Evolutionary conservation across 768 basidiomycete genomes (phyloP).

Genomic region (Tulasnella sp.): DNA sequence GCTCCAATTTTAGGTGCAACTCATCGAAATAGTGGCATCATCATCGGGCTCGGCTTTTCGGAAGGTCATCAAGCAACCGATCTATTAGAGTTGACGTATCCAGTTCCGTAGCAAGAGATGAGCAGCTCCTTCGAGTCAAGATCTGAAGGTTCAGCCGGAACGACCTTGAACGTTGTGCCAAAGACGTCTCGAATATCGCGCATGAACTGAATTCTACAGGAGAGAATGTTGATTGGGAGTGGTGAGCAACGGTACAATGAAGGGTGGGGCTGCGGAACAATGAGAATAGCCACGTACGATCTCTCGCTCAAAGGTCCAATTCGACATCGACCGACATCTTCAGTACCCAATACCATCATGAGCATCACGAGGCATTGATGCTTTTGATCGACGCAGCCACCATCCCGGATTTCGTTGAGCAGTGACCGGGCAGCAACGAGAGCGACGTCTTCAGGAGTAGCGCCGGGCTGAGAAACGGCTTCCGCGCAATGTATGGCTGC

Average conservation of each 20-base stretch:
- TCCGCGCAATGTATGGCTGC: constrained; percentile 81
- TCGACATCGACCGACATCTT: constrained; percentile 84
- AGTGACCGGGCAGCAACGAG: constrained; percentile 67
- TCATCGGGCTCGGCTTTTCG: neutral
- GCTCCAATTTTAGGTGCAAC: neutral
- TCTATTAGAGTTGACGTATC: constrained; percentile 81
- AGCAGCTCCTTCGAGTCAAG: constrained; percentile 44
- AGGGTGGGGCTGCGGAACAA: neutral
- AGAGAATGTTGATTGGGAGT: neutral
- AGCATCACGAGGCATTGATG: constrained; percentile 80
- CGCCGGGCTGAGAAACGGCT: constrained; percentile 67
- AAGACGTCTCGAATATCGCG: constrained; percentile 73
- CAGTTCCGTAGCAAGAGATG: constrained; percentile 86
- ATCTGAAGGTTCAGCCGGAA: constrained; percentile 43
- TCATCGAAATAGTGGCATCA: neutral
- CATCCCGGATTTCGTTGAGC: constrained; percentile 62
- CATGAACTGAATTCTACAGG: constrained; percentile 74
- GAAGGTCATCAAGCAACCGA: constrained; percentile 44
- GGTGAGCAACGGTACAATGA: constrained; percentile 4
- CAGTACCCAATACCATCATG: constrained; percentile 93
- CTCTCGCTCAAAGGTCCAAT: constrained; percentile 75
- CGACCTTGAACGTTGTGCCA: constrained; percentile 88
- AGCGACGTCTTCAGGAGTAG: constrained; percentile 88
- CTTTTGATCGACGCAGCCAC: constrained; percentile 84
- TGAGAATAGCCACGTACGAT: constrained; percentile 47